Evolutionary conservation across 805 yeast species (phyloP).

Genomic region (Lachancea nothofagi): DNA sequence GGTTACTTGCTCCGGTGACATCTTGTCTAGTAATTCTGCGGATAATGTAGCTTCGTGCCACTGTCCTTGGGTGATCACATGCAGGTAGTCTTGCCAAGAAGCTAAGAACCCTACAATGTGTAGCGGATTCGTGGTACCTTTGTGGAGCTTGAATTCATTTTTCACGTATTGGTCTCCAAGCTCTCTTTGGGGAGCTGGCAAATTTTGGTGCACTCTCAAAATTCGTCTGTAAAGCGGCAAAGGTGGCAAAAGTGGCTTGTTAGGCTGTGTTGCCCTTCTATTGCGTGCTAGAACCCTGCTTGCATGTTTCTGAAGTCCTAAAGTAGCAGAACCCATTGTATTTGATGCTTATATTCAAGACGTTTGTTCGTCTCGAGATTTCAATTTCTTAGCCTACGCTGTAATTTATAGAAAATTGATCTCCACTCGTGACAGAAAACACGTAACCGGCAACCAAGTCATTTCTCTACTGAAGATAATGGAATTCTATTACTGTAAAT

Average conservation of each 20-base stretch:
- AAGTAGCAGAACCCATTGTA: background rate
- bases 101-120: slow-evolving; percentile 91
- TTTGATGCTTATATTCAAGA: too few relatives aligned
- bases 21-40: slow-evolving; percentile 60
- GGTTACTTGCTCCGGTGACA: slow-evolving; percentile 86
- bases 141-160: slow-evolving; percentile 84
- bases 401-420: too few relatives aligned
- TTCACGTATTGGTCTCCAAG: slow-evolving; percentile 89
- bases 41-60: slow-evolving; percentile 65
- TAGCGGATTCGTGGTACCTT: slow-evolving; percentile 75
- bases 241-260: slow-evolving; percentile 72
- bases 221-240: slow-evolving; percentile 71
- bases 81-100: slow-evolving; percentile 86
- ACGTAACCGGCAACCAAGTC: too few relatives aligned
- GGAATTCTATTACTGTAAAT: too few relatives aligned
- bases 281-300: background rate
- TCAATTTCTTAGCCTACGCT: too few relatives aligned
- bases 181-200: slow-evolving; percentile 65
- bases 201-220: slow-evolving; percentile 65
- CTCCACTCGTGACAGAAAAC: too few relatives aligned
- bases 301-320: background rate
- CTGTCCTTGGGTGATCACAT: slow-evolving; percentile 50
- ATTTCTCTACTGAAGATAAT: too few relatives aligned
- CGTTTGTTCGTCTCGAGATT: too few relatives aligned
- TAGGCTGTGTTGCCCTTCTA: slow-evolving; percentile 7